phyloP scores from a whole-genome alignment of 352 stramenopile genomes.

The Lagenidium giganteum region DNA sequence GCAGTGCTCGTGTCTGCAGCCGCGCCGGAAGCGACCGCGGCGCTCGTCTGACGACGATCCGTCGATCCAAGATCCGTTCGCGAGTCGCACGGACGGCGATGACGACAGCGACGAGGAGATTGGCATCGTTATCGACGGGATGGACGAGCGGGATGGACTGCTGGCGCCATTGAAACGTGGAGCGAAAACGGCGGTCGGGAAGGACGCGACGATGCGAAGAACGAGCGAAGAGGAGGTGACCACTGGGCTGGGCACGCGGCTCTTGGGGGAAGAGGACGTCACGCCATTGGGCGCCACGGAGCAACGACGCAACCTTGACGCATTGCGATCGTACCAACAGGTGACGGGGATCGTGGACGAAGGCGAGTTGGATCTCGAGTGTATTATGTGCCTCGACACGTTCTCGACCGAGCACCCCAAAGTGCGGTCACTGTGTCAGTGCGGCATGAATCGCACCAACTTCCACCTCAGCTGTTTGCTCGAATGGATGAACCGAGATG shows the following conservation, averaged over 20 bases:
- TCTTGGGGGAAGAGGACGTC: conserved; percentile 1
- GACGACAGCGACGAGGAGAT: conserved; percentile 16
- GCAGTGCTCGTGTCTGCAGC: conserved; percentile 71
- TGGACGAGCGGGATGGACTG: conserved; percentile 13
- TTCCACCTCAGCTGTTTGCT: conserved; percentile 87
- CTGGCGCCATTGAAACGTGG: conserved; percentile 2
- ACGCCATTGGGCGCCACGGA: conserved; percentile 11
- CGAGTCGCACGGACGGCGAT: background rate
- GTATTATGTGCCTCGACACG: conserved; percentile 50
- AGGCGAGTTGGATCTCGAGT: conserved; percentile 73
- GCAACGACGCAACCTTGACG: conserved; percentile 26
- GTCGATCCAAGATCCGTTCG: background rate
- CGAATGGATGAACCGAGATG: conserved; percentile 81
- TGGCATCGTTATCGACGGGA: conserved; percentile 36
- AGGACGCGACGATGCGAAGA: background rate
- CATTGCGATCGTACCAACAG: conserved; percentile 67
- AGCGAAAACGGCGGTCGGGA: conserved; percentile 3
- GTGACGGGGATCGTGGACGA: conserved; percentile 57
- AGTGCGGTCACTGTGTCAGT: conserved; percentile 82
- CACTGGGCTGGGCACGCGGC: background rate
- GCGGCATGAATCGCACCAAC: conserved; percentile 87
- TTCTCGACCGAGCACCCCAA: conserved; percentile 54
- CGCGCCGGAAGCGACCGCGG: conserved; percentile 50
- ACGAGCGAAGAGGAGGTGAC: background rate
- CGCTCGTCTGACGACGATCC: conserved; percentile 42